A percentile compares a stretch with the other conserved stretches of the same genome.
These are phyloP conservation scores for Rozella allomycis DNA, from an alignment of 371 early-diverging fungal genomes.

Conservation along the genomic window DNA sequence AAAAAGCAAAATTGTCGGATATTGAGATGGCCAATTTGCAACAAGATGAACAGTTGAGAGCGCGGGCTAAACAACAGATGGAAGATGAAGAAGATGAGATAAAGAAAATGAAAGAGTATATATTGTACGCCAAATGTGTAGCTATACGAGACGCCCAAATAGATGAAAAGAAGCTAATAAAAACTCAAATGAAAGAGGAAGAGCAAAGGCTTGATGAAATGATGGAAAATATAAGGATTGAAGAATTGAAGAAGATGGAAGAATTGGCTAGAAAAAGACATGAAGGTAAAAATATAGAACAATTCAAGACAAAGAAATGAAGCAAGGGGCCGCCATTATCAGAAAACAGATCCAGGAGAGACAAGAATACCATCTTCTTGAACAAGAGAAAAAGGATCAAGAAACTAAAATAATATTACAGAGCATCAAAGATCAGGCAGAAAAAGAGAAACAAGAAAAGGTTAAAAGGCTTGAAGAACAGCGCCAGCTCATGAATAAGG, in stretches of 20 bases:
- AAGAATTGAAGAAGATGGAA: slow-evolving; percentile 20
- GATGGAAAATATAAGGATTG: slow-evolving; percentile 24
- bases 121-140: slow-evolving; percentile 33
- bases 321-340: slow-evolving; percentile 23
- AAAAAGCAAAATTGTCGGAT: slow-evolving; percentile 16
- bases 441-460: slow-evolving; percentile 20
- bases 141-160: slow-evolving; percentile 30
- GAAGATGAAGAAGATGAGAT: slow-evolving; percentile 37
- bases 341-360: slow-evolving; percentile 26
- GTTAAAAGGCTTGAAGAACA: slow-evolving; percentile 12
- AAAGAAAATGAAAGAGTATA: slow-evolving; percentile 31
- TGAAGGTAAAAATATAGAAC: slow-evolving; percentile 8
- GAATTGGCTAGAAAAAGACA: slow-evolving; percentile 14
- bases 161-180: slow-evolving; percentile 26
- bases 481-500: slow-evolving; percentile 13
- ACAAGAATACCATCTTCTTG: slow-evolving; percentile 19
- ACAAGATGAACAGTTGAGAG: slow-evolving; percentile 19
- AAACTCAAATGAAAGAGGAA: slow-evolving; percentile 15
- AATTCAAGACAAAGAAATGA: slow-evolving; percentile 8
- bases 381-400: slow-evolving; percentile 22
- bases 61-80: slow-evolving; percentile 26
- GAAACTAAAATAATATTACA: slow-evolving; percentile 24
- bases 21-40: slow-evolving; percentile 22
- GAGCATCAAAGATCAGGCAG: slow-evolving; percentile 10
- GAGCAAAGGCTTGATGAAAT: slow-evolving; percentile 23